Evolutionary conservation across 2,329 filamentous ascomycete species (phyloP).

Genomic region (Lojkania enalia): DNA sequence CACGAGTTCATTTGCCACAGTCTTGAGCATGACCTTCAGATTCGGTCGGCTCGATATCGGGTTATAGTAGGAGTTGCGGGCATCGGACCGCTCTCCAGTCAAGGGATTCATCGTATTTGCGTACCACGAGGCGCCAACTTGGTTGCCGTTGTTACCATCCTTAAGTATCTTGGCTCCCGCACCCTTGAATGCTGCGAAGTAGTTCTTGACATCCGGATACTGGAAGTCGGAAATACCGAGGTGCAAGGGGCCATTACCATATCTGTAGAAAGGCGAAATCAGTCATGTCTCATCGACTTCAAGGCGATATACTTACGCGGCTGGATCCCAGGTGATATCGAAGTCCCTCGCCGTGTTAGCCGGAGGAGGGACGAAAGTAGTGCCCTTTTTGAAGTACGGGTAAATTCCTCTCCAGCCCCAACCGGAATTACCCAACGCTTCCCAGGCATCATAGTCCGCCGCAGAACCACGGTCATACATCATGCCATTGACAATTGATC

Average conservation of each 20-base stretch:
- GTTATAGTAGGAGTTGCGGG: conserved; percentile 37
- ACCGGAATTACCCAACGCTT: conserved; percentile 60
- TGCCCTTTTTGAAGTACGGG: conserved; percentile 35
- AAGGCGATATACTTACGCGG: conserved; percentile 17
- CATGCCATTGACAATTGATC: conserved; percentile 42
- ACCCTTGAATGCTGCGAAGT: conserved; percentile 28
- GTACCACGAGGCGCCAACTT: conserved; percentile 42
- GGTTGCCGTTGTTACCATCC: conserved; percentile 31
- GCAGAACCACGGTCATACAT: conserved; percentile 39
- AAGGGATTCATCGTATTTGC: conserved; percentile 40
- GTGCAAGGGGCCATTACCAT: conserved; percentile 32
- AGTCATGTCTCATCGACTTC: not conserved
- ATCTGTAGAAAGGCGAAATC: conserved; percentile 13
- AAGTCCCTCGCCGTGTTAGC: conserved; percentile 14
- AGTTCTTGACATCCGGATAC: conserved; percentile 30
- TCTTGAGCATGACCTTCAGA: conserved; percentile 29
- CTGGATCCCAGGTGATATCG: conserved; percentile 28
- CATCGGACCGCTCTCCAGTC: conserved; percentile 35
- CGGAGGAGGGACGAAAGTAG: conserved; percentile 28
- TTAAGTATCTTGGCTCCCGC: conserved; percentile 22
- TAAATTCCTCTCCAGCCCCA: conserved; percentile 60
- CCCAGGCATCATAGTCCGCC: conserved; percentile 59
- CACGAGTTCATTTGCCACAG: conserved; percentile 24
- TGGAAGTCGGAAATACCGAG: conserved; percentile 32
- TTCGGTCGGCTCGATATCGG: conserved; percentile 33